These are phyloP conservation scores for Cryptococcus hybrid DNA, from an alignment of 1,284 basidiomycete genomes.

Conservation along the genomic window DNA sequence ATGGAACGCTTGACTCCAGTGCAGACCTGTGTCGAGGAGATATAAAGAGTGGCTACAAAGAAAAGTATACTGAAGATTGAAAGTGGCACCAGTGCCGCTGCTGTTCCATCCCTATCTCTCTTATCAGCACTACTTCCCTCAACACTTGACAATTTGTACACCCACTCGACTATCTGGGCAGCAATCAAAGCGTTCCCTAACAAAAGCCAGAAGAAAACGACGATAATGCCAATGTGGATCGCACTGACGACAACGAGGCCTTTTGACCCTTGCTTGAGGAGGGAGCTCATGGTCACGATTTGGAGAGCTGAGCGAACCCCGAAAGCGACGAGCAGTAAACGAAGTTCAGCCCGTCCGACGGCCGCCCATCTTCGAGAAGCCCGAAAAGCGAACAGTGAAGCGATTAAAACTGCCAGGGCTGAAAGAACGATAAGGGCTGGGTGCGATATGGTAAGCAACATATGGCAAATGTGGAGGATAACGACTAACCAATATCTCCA, in stretches of 20 bases:
- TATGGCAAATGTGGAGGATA: neutral
- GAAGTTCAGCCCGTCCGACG: constrained; percentile 42
- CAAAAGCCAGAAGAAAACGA: constrained; percentile 70
- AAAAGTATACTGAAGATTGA: constrained; percentile 60
- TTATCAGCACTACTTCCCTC: neutral
- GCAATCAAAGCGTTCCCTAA: constrained; percentile 75
- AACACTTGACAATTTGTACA: neutral
- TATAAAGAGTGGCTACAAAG: constrained; percentile 69
- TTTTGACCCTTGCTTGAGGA: constrained; percentile 68
- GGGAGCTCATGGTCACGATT: constrained; percentile 70
- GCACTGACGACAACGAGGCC: constrained; percentile 68
- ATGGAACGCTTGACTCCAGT: constrained; percentile 61
- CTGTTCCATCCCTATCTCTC: constrained; percentile 62
- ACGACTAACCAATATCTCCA: constrained; percentile 45
- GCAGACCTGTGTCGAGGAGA: constrained; percentile 72
- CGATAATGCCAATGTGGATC: constrained; percentile 65
- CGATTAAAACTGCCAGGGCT: constrained; percentile 30
- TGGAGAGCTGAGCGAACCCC: constrained; percentile 70
- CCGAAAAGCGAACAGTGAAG: constrained; percentile 20
- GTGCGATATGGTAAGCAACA: neutral
- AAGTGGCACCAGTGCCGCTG: constrained; percentile 52
- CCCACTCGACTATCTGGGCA: constrained; percentile 61
- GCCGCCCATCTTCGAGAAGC: constrained; percentile 35
- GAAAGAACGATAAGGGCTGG: constrained; percentile 42
- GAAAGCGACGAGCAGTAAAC: constrained; percentile 53